Base-by-base conservation (phyloP, 352 stramenopile species). In the Peronospora farinosa region DNA sequence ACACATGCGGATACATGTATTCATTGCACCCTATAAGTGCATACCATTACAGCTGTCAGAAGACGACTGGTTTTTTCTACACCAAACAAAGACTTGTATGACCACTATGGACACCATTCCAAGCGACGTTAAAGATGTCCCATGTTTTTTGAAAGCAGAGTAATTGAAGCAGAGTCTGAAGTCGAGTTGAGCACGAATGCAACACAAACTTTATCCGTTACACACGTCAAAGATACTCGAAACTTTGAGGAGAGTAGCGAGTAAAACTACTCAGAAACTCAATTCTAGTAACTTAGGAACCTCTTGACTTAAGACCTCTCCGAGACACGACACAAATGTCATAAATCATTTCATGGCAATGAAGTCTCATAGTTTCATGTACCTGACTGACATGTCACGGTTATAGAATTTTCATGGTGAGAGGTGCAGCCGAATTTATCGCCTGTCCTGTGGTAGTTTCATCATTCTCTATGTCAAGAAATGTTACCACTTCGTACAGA, bases 1-100 rank as follows among this genome's bases (percentile, higher is more conserved):
- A 79, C 33, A 73, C 72, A 0, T 71, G 75, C 5, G 76, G 71
- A 7, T 88, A 84, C 60, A 86, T 88, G 75, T 88, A 75, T 73
- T 86, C 75, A 7, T 55, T 86, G 5, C 86, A 87, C 27, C 73
- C 78, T 0, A 75, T 86, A 55, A 81, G 67, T 44, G 78, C 69
- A 43, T 86, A 84, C 64, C 63, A 81, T 54, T 85, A 68, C 66
- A 80, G 45, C 28, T 88, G 39, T 49, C 86, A 13, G 41, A 66
- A n/a, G 74, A 88, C 61, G 75, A 88, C 55, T 88, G 74, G 74
- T 61, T 86, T 25, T 21, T 3, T 21, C 3, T 3, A 82, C 74
- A 8, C 70, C 69, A 5, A 82, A 88, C 54, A 72, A 67, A 25
- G 67, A 50, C 0, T 88, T 85, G 61, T 19, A 78, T 86, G 65